Conservation (phyloP, 2,329 filamentous ascomycete genomes). For the Colletotrichum navitas region DNA sequence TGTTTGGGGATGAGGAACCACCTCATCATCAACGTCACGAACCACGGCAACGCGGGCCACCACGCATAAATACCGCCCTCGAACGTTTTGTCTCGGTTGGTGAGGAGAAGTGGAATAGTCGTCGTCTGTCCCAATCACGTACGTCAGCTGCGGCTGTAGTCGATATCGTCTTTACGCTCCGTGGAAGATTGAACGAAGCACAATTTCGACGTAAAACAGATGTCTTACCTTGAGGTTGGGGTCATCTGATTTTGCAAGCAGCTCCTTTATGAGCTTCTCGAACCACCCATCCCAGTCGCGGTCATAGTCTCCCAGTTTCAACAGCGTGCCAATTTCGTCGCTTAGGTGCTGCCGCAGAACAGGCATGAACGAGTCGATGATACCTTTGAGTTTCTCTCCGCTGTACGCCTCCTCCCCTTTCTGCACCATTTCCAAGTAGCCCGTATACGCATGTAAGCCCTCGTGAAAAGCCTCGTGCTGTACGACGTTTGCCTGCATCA, state of each 20-base stretch:
- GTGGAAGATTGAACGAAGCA: not conserved
- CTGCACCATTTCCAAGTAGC: conserved; percentile 50
- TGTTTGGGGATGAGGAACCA: conserved; percentile 52
- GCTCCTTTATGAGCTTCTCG: conserved; percentile 40
- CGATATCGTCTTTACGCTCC: not conserved
- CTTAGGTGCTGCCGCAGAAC: conserved; percentile 52
- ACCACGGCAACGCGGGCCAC: conserved; percentile 48
- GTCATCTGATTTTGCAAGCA: conserved; percentile 42
- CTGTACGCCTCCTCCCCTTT: conserved; percentile 49
- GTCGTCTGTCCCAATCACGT: conserved; percentile 17
- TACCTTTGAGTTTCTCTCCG: conserved; percentile 47
- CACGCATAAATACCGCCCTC: conserved; percentile 44
- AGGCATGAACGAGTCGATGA: conserved; percentile 54
- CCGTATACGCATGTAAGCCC: conserved; percentile 50
- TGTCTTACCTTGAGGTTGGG: conserved; percentile 43
- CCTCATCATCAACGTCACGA: conserved; percentile 47
- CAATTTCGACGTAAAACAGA: not conserved
- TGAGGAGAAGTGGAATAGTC: conserved; percentile 43
- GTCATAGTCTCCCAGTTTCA: conserved; percentile 50
- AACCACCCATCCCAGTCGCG: conserved; percentile 52
- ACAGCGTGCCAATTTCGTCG: conserved; percentile 55
- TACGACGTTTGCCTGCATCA: conserved; percentile 51
- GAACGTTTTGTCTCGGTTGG: conserved; percentile 47
- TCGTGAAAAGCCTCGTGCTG: conserved; percentile 52
- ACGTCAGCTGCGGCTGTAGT: not conserved